Evolutionary conservation across 208 protist genomes (phyloP).

Genomic region (Herpetomonas tarakana): DNA sequence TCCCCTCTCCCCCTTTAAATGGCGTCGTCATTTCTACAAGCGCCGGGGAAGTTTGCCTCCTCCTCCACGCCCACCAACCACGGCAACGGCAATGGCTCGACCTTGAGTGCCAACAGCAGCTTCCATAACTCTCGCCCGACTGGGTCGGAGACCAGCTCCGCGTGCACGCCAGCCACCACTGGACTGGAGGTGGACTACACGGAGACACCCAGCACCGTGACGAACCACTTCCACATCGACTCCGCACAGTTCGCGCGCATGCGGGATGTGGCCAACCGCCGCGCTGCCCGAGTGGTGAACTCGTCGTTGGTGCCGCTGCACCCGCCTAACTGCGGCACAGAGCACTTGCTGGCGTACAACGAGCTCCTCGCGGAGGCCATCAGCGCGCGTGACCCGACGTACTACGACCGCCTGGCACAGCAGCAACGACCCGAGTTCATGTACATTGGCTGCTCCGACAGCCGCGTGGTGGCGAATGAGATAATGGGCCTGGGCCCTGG

Average conservation of each 20-base stretch:
- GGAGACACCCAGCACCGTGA: neutral
- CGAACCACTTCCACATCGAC: conserved; percentile 3
- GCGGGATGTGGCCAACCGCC: conserved; percentile 23
- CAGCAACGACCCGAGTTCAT: conserved; percentile 90
- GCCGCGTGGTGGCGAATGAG: conserved; percentile 79
- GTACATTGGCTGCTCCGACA: conserved; percentile 94
- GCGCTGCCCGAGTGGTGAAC: conserved; percentile 42
- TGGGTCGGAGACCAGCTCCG: neutral
- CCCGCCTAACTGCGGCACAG: conserved; percentile 59
- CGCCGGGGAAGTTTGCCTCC: too few relatives aligned
- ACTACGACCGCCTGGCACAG: conserved; percentile 77
- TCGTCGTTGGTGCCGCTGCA: conserved; percentile 53
- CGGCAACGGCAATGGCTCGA: too few relatives aligned
- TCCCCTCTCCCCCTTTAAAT: too few relatives aligned
- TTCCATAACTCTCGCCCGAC: too few relatives aligned
- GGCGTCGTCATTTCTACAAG: too few relatives aligned
- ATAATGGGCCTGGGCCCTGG: conserved; percentile 86
- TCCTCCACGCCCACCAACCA: too few relatives aligned
- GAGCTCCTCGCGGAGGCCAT: conserved; percentile 79
- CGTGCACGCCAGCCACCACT: neutral
- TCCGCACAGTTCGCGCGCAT: neutral
- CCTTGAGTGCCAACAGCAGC: too few relatives aligned
- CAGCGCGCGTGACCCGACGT: conserved; percentile 70
- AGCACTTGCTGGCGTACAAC: conserved; percentile 86
- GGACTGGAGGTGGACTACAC: neutral